Evolutionary conservation across 1,139 yeast species (phyloP).

Genomic region (Yamadazyma songkhlaensis): DNA sequence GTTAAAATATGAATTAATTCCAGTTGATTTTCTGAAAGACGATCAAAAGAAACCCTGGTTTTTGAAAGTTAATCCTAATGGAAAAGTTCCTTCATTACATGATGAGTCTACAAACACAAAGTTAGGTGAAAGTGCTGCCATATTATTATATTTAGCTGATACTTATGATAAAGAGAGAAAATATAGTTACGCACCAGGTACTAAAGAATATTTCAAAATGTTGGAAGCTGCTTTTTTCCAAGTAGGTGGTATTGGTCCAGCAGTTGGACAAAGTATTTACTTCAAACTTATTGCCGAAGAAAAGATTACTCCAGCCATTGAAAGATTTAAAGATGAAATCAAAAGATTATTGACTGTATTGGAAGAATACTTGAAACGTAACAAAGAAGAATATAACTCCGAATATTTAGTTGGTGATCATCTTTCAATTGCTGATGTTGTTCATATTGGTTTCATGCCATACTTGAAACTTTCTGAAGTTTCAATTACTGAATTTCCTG

Average conservation of each 20-base stretch:
- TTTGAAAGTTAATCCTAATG: conserved; percentile 55
- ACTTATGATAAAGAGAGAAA: conserved; percentile 54
- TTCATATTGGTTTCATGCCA: conserved; percentile 38
- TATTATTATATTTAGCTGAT: conserved; percentile 53
- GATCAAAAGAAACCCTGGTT: conserved; percentile 55
- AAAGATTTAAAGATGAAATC: conserved; percentile 50
- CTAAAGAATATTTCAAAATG: conserved; percentile 47
- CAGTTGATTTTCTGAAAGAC: conserved; percentile 35
- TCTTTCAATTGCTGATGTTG: conserved; percentile 51
- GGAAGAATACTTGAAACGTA: conserved; percentile 38
- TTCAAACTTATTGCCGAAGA: conserved; percentile 44
- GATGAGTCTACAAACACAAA: conserved; percentile 44
- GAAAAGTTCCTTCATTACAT: conserved; percentile 56
- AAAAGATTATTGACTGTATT: conserved; percentile 51
- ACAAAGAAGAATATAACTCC: conserved; percentile 31
- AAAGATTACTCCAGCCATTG: conserved; percentile 50
- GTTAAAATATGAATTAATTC: conserved; percentile 43
- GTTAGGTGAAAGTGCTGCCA: conserved; percentile 59
- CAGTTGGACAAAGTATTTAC: conserved; percentile 57
- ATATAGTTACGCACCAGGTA: conserved; percentile 43
- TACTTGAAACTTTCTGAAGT: conserved; percentile 20
- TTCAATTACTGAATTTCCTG: conserved; percentile 43
- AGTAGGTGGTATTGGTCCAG: conserved; percentile 60
- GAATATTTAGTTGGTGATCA: conserved; percentile 60
- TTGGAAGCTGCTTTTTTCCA: conserved; percentile 54